Conservation (phyloP, 1,284 basidiomycete genomes). For the Ustilago trichophora region DNA sequence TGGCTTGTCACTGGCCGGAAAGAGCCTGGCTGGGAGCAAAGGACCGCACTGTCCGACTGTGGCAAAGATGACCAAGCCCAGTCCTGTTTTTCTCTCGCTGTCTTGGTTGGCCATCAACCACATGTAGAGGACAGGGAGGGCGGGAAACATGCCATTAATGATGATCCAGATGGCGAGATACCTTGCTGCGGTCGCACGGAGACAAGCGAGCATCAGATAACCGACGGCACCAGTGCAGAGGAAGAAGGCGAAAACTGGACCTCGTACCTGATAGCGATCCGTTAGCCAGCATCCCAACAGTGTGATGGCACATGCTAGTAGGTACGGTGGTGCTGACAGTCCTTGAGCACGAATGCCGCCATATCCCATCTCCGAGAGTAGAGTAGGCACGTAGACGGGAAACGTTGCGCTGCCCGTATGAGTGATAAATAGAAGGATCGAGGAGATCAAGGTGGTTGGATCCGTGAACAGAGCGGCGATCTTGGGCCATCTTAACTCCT, state of each 20-base stretch:
- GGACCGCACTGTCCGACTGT: conserved; percentile 58
- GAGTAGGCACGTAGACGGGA: conserved; percentile 61
- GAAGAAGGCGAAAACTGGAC: conserved; percentile 48
- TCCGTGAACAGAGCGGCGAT: conserved; percentile 43
- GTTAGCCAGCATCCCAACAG: conserved; percentile 29
- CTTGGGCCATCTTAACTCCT: conserved; percentile 23
- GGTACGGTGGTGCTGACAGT: conserved; percentile 52
- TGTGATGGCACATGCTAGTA: conserved; percentile 52
- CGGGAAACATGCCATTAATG: conserved; percentile 55
- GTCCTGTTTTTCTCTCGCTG: conserved; percentile 52
- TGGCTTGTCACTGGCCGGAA: conserved; percentile 45
- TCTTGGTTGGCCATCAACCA: conserved; percentile 51
- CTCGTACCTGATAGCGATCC: conserved; percentile 50
- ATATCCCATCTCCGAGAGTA: conserved; percentile 59
- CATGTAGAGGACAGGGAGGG: conserved; percentile 57
- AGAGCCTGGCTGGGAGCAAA: conserved; percentile 52
- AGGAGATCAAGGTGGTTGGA: conserved; percentile 49
- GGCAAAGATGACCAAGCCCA: conserved; percentile 53
- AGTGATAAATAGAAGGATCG: conserved; percentile 53
- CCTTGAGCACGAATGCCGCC: conserved; percentile 49
- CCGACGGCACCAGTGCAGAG: conserved; percentile 48
- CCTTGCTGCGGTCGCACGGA: conserved; percentile 25
- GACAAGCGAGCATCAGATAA: conserved; percentile 56
- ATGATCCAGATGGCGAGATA: conserved; percentile 53
- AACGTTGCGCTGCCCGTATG: conserved; percentile 58